phyloP scores from a whole-genome alignment of 352 stramenopile genomes.

The Lagenidium giganteum region DNA sequence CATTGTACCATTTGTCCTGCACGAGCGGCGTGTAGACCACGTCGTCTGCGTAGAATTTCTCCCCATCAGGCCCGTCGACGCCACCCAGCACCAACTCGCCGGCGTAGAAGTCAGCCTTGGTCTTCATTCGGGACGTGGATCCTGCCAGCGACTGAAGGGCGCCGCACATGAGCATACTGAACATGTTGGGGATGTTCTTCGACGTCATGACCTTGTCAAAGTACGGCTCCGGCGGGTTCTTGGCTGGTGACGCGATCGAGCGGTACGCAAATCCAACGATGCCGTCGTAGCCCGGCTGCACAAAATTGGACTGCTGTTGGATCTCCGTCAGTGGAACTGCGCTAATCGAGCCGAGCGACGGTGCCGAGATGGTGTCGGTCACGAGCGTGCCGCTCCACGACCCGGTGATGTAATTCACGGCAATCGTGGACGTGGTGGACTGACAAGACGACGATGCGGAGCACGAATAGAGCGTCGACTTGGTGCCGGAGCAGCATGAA shows the following conservation, averaged over 20 bases:
- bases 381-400: constrained; percentile 50
- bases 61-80: constrained; percentile 24
- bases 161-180: constrained; percentile 63
- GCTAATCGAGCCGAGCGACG: constrained; percentile 24
- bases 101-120: constrained; percentile 27
- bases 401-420: too few relatives aligned
- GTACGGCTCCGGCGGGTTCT: constrained; percentile 32
- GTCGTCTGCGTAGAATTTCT: constrained; percentile 41
- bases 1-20: constrained; percentile 61
- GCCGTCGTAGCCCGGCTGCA: constrained; percentile 57
- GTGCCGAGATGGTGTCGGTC: constrained; percentile 43
- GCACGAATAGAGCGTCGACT: too few relatives aligned
- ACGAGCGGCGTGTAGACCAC: constrained; percentile 57
- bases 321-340: constrained; percentile 49
- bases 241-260: constrained; percentile 40
- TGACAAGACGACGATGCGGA: too few relatives aligned
- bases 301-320: constrained; percentile 35
- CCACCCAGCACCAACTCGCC: constrained; percentile 47
- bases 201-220: constrained; percentile 32
- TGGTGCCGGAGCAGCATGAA: too few relatives aligned
- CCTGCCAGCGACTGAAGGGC: constrained; percentile 37
- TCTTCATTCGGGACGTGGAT: constrained; percentile 24
- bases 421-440: too few relatives aligned
- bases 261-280: constrained; percentile 50
- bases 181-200: constrained; percentile 29